Conservation (phyloP, 352 stramenopile species). For the Globisporangium irregulare region DNA sequence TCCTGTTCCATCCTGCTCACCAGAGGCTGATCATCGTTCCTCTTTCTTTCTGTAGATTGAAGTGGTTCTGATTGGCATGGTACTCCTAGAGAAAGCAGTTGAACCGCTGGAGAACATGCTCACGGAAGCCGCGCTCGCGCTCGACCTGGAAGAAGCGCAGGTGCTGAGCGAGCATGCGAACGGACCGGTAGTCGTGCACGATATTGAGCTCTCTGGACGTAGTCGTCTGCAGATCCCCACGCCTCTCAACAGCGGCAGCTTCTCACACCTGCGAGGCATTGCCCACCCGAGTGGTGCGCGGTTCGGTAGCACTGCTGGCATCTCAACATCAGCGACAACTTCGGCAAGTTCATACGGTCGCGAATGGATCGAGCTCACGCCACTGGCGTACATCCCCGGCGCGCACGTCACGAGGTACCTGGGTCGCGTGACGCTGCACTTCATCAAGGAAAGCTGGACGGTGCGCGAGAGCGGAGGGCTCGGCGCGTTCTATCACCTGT, state of each 20-base stretch:
- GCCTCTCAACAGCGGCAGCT: constrained; percentile 31
- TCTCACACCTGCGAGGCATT: constrained; percentile 33
- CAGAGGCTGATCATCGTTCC: too few species aligned
- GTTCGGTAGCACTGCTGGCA: constrained; percentile 12
- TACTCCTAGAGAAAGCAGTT: constrained; percentile 55
- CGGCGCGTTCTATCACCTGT: constrained; percentile 85
- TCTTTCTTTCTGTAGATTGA: constrained; percentile 49
- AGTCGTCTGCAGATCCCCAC: constrained; percentile 43
- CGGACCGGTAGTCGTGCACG: constrained; percentile 23
- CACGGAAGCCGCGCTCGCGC: constrained; percentile 34
- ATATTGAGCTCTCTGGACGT: constrained; percentile 36
- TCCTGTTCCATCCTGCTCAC: too few species aligned
- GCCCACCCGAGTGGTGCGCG: constrained; percentile 15
- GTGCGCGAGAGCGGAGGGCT: constrained; percentile 84
- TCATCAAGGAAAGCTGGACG: constrained; percentile 90
- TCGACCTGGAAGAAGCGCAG: constrained; percentile 37
- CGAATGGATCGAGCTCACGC: constrained; percentile 85
- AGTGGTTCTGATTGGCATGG: constrained; percentile 83
- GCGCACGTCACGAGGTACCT: constrained; percentile 75
- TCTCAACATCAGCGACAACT: neutral
- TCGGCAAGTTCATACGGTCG: constrained; percentile 36
- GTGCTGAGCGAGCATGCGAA: constrained; percentile 17
- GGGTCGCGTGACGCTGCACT: constrained; percentile 85
- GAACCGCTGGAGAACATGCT: constrained; percentile 48
- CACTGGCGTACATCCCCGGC: constrained; percentile 71